phyloP scores from a whole-genome alignment of 2,329 filamentous ascomycete species.

The Arthrobotrys entomopaga region DNA sequence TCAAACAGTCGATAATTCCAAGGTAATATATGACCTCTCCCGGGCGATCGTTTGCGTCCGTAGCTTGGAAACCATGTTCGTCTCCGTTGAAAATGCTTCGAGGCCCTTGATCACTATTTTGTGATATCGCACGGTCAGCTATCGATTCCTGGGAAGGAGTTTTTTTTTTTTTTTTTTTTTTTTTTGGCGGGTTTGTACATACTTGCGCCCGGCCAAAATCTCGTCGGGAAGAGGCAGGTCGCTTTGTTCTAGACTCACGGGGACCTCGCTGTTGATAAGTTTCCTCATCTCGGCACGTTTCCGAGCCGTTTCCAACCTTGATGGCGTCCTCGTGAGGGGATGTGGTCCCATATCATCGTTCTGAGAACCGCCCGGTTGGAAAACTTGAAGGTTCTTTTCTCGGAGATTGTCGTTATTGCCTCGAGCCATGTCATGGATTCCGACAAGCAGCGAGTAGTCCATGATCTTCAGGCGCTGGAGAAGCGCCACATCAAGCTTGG shows the following conservation, averaged over 20 bases:
- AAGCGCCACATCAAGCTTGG: conserved; percentile 85
- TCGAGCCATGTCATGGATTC: conserved; percentile 87
- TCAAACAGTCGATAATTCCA: conserved; percentile 97
- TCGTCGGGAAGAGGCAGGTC: conserved; percentile 89
- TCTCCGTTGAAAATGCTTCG: conserved; percentile 87
- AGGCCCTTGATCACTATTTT: conserved; percentile 72
- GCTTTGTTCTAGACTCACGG: conserved; percentile 88
- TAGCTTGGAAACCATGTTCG: conserved; percentile 91
- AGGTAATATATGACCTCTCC: conserved; percentile 97
- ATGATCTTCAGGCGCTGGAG: conserved; percentile 92
- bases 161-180: no score
- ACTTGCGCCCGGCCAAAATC: conserved; percentile 63
- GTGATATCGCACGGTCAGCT: conserved; percentile 32
- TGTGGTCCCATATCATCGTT: conserved; percentile 72
- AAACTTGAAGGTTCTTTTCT: conserved; percentile 81
- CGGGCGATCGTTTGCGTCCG: conserved; percentile 84
- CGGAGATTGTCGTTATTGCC: conserved; percentile 95
- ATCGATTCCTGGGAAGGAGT: conserved; percentile 33
- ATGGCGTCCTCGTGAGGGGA: conserved; percentile 86
- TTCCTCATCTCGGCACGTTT: conserved; percentile 91
- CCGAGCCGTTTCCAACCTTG: conserved; percentile 87
- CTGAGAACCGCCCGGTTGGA: conserved; percentile 67
- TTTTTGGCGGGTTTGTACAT: conserved; percentile 38
- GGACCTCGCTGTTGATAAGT: conserved; percentile 90
- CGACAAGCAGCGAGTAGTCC: conserved; percentile 96